These are phyloP conservation scores for Phytophthora boehmeriae DNA, from an alignment of 352 stramenopile species.

Conservation along the genomic window DNA sequence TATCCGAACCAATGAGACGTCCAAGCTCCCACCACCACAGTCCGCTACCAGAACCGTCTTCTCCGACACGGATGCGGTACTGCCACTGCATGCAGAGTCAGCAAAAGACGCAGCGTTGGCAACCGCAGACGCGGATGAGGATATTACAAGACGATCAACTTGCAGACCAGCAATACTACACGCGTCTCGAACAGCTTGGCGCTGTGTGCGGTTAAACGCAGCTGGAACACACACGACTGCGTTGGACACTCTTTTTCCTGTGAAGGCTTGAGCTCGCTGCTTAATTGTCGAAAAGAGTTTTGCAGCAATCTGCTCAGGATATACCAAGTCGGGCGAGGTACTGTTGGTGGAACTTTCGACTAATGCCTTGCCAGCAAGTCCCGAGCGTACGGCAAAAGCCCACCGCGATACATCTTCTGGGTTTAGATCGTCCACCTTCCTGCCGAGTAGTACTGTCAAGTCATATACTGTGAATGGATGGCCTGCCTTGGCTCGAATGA, in stretches of 20 bases:
- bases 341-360: slow-evolving; percentile 24
- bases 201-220: slow-evolving; percentile 52
- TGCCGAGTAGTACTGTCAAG: slow-evolving; percentile 31
- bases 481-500: slow-evolving; percentile 25
- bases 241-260: slow-evolving; percentile 13
- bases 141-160: slow-evolving; percentile 31
- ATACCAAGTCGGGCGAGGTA: slow-evolving; percentile 16
- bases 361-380: slow-evolving; percentile 35
- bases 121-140: slow-evolving; percentile 44
- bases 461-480: slow-evolving; percentile 40
- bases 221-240: slow-evolving; percentile 40
- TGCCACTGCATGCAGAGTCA: slow-evolving; percentile 3
- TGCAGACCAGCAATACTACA: slow-evolving; percentile 42
- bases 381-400: slow-evolving; percentile 38
- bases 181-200: slow-evolving; percentile 43
- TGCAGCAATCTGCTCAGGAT: slow-evolving; percentile 54
- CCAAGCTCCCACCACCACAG: slow-evolving; percentile 38
- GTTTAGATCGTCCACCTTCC: slow-evolving; percentile 24
- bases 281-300: slow-evolving; percentile 48
- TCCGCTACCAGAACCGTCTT: slow-evolving; percentile 42
- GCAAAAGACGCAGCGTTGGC: slow-evolving; percentile 9
- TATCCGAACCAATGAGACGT: slow-evolving; percentile 32
- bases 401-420: slow-evolving; percentile 29
- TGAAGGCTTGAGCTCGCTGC: slow-evolving; percentile 33
- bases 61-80: slow-evolving; percentile 12